Base-by-base conservation (phyloP, 306 rosid genomes). In the Notholithocarpus densiflorus region DNA sequence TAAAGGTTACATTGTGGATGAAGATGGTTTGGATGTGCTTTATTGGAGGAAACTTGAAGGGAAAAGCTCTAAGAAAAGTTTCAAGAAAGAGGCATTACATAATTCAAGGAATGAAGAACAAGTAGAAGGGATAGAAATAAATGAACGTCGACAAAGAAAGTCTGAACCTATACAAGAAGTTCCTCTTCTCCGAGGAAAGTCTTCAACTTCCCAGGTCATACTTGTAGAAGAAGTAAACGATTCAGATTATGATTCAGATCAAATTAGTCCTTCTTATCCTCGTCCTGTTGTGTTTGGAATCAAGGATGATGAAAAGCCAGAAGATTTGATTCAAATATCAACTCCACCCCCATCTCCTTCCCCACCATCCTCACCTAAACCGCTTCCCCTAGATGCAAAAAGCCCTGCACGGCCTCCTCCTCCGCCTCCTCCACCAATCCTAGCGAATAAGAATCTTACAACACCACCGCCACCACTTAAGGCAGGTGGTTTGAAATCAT, bases 21-120 rank as follows among this genome's bases (percentile, higher is more conserved):
- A 93, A 82, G 84, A 88, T 79, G 99, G 99, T 61, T 89, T 96
- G 43, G 99, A 96, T 82, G 99, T 96, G 74, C 64, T 93, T 76
- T 93, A 93, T 74, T 96, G 97, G 99, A 89, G 91, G 77, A 91
- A 84, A 24, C 97, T 93, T 57, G 84, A 89, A 71, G 88, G 65
- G 23, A 90, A 61, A 24, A 86, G 73, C 54, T 74, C 87, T 3
- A 76, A 54, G 26, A 82, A 77, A 65, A 72, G 75, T 76, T 54
- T 83, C 4, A 40, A 23, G 10, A 89, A 81, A 61, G 92, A 87
- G 77, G 79, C 73, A 0, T 64, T 84, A 19, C 53, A 62, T 23
- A 54, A 72, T 37, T 18, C 31, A 2, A 45, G 48, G 68, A 69
- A 10, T 1, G 52, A 75, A 34, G 76, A 66, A 37, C 57, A 62